Base-by-base conservation (phyloP, 192 early-diverging fungal genomes). In the Rhizophagus sp. region DNA sequence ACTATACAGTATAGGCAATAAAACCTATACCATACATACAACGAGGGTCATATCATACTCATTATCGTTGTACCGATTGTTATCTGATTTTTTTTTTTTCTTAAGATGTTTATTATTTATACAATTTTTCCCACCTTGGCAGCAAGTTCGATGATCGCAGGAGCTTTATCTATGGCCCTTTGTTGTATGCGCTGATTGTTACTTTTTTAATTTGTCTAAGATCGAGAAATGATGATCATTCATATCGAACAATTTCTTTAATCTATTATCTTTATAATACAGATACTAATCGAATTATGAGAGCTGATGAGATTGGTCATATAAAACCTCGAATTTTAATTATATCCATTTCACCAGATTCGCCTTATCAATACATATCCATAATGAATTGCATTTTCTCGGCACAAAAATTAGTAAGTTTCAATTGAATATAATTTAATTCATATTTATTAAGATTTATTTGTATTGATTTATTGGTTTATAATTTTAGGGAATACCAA, bases 371-470 rank as follows among this genome's bases (percentile, higher is more conserved):
- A 80, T 98, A 99, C 78, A 97, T 99, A 68, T 88, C 96, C 4
- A 91, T 97, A 44, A 99, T 99, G 98, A 99, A 99, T 83, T 93
- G 90, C 76, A 98, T 99, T 50, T 99, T 99, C 86, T 93, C 97
- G 0, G 97, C 97, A 1, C 96, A 99, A 84, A 96, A 95, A 77
- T 81, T 86, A 61, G 94, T 92, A 86, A 80, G 88, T 84, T 63
- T 75, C 30, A 2, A 17, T 17, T 30, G 17, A 52, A 30, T 13
- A 50, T 13, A 52, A 12, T 12, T 47, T 10, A 47, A 0, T 47
- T 11, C 39, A 62, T 7, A 25, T 22, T 71, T 47, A 7, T 72
- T 50, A 25, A n/a, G 34, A 62, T 36, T 24, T n/a, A 62, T 36
- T 24, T n/a, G 27, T 77, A 19, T 10, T 49, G 33, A 62, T 78